These are phyloP conservation scores for Fusarium sp. DNA, from an alignment of 2,329 filamentous ascomycete species.

Conservation along the genomic window DNA sequence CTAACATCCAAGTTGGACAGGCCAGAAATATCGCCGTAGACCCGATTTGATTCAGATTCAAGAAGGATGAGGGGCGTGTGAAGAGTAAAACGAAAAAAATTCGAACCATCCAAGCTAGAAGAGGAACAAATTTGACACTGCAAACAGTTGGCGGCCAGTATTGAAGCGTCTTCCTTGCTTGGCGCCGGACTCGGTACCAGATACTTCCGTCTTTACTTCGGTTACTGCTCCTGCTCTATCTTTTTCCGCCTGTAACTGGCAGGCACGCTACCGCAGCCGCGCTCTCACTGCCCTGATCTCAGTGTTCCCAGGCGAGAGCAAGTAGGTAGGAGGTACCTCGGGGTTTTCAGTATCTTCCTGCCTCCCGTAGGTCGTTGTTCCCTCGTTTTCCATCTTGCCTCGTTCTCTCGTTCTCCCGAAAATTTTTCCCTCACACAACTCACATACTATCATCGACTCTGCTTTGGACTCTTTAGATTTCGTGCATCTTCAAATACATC, in stretches of 20 bases:
- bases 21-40: constrained; percentile 34
- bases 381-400: constrained; percentile 37
- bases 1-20: constrained; percentile 36
- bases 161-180: constrained; percentile 37
- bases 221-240: constrained; percentile 23
- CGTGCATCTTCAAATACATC: constrained; percentile 6
- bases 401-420: constrained; percentile 32
- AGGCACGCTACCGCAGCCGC: constrained; percentile 26
- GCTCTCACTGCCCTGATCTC: constrained; percentile 22
- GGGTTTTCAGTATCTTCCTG: constrained; percentile 23
- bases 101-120: constrained; percentile 24
- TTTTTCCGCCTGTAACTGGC: constrained; percentile 35
- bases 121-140: constrained; percentile 34
- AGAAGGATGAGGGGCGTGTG: constrained; percentile 15
- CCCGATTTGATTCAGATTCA: constrained; percentile 36
- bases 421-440: constrained; percentile 37
- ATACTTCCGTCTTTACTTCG: constrained; percentile 40
- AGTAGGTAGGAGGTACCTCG: constrained; percentile 32
- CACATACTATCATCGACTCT: constrained; percentile 32
- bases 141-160: constrained; percentile 41
- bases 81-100: constrained; percentile 33
- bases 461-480: constrained; percentile 15
- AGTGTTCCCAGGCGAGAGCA: constrained; percentile 14
- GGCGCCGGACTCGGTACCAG: constrained; percentile 36
- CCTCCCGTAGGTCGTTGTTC: constrained; percentile 29